Base-by-base conservation (phyloP, 192 early-diverging fungal genomes). In the Gryganskiella cystojenkinii region DNA sequence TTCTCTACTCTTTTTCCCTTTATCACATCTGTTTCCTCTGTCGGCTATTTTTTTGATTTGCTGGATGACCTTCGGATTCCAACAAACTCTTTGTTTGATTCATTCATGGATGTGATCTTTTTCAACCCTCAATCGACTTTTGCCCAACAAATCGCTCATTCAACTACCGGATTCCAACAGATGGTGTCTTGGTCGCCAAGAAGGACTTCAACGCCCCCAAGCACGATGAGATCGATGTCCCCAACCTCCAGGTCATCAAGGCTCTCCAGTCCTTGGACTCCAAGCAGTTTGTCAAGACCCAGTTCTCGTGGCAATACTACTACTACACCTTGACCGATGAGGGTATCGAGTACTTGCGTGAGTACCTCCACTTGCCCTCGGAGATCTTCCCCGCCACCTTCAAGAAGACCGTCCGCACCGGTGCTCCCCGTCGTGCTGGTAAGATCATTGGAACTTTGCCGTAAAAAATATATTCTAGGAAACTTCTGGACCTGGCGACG, bases 251-350 rank as follows among this genome's bases (percentile, higher is more conserved):
- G 81, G 98, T 99, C 82, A 97, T 99, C 90, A 99, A 98, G 92
- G 93, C 96, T 67, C 92, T 98, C 74, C 96, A 99, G 91, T 95
- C 93, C 61, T 90, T 99, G 81, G 86, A 89, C 82, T 99, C 98
- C 61, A 91, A 90, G 80, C 95, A 94, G 71, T 94, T 82, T 64
- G 96, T 99, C 83, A 95, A 94, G 86, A 93, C 93, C 70, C 93
- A 93, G 80, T 99, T 99, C 93, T 98, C 96, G 83, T 99, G 98
- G 98, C 96, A 98, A 83, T 95, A 95, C 89, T 99, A 97, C 91
- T 99, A 99, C 94, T 99, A 99, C 87, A 95, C 91, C 85, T 90
- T 99, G 80, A 99, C 97, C 83, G 90, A 96, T 80, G 94, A 95
- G 86, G 98, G 98, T 84, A 96, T 98, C 69, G 95, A 93, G 81